Base-by-base conservation (phyloP, 2,329 filamentous ascomycete genomes). In the Orbilia oligospora region DNA sequence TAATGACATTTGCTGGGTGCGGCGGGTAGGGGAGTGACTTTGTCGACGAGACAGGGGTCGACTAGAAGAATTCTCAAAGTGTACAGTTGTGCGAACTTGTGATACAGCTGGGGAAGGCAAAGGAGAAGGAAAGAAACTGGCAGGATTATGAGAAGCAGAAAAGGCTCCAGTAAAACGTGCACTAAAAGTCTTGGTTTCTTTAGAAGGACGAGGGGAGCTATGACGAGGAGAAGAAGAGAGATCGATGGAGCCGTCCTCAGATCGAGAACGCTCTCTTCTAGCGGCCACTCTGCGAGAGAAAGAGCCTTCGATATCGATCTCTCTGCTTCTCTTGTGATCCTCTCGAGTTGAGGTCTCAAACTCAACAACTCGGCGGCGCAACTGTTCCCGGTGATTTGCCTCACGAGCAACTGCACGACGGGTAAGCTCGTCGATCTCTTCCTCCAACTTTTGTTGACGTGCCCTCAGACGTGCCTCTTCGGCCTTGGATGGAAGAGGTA, bases 281-380 rank as follows among this genome's bases (percentile, higher is more conserved):
- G 68, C 48, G 22, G 49, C 75, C 41, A 55, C 75, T 24, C 68
- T 68, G 24, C 75, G 75, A 51, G 75, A 78, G 68, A 78, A 78
- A 20, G 75, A 78, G 33, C 75, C 75, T 56, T 78, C 75, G 55
- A 78, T 78, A 72, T 78, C 75, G 30, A 78, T 78, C 55, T 78
- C 75, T 49, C 75, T 63, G 48, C 68, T 72, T 27, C 75, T 71
- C 64, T 61, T 78, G 33, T 41, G 38, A 41, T 78, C 68, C 22
- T 78, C 68, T n/a, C 75, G 51, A 44, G 41, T 64, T 14, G 75
- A 56, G 14, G 61, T 65, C 18, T 78, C 75, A 48, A 78, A 78
- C 48, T 78, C 75, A 27, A 78, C 66, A 18, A 78, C 75, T 27
- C 75, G 68, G 64, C 75, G 75, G 16, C 75, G 75, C 38, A 79